A percentile compares a stretch with the other conserved stretches of the same genome.
These are phyloP conservation scores for Ilyonectria sp. DNA, from an alignment of 2,329 filamentous ascomycete genomes.

Conservation along the genomic window DNA sequence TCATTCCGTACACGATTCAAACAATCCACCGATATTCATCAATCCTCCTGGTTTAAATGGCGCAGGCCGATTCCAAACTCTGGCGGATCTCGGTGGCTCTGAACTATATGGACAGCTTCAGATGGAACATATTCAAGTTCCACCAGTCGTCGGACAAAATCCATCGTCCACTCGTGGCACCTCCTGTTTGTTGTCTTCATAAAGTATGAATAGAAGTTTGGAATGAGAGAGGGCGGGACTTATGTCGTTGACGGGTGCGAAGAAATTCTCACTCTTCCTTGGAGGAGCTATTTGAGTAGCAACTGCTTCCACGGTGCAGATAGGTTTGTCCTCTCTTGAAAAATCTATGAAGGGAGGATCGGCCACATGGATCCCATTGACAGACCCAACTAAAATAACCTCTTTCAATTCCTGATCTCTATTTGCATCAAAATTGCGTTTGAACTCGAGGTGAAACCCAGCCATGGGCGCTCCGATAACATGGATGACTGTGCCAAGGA, in stretches of 20 bases:
- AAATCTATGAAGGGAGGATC: background rate
- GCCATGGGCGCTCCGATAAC: conserved; percentile 3
- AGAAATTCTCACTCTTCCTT: conserved; percentile 3
- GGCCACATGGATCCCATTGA: background rate
- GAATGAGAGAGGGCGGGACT: background rate
- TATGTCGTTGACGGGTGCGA: conserved; percentile 9
- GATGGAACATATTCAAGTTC: background rate
- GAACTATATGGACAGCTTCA: background rate
- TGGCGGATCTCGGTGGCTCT: conserved; percentile 1
- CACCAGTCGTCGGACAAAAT: background rate
- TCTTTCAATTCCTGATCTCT: background rate
- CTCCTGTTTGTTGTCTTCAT: conserved; percentile 8
- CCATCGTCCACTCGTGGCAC: conserved; percentile 14
- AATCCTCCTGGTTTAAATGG: background rate
- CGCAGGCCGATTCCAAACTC: conserved; percentile 1
- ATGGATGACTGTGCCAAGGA: conserved; percentile 1
- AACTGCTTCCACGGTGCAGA: background rate
- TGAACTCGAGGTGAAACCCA: background rate
- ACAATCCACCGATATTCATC: background rate
- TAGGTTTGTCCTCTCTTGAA: background rate
- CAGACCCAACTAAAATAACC: background rate
- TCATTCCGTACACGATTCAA: background rate
- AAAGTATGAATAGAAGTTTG: background rate
- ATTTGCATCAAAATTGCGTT: conserved; percentile 6
- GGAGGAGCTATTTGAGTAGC: background rate